Conservation (phyloP, 164 flowering plant species). For the Chloranthus sessilifolius region DNA sequence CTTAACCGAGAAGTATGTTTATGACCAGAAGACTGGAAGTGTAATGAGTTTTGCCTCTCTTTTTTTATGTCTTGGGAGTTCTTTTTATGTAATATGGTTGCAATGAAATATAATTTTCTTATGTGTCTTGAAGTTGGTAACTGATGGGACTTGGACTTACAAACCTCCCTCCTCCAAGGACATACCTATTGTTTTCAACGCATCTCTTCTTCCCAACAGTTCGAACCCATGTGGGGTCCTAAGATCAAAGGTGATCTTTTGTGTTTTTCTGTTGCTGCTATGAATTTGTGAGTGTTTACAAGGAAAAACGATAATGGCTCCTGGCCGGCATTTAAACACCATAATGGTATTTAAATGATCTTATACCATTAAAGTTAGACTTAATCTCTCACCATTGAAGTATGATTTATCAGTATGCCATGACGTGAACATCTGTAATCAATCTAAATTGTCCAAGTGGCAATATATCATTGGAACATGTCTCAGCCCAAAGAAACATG, state of each 20-base stretch:
- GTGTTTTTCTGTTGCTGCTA: background rate
- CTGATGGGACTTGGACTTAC: conserved; percentile 5
- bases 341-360: background rate
- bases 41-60: background rate
- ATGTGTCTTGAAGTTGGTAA: conserved; percentile 5
- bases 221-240: conserved; percentile 7
- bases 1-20: conserved; percentile 5
- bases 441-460: no score
- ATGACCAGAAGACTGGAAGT: conserved; percentile 3
- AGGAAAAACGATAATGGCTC: background rate
- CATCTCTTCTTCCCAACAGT: conserved; percentile 10
- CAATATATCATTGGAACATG: no score
- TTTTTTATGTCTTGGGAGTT: background rate
- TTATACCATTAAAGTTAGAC: background rate
- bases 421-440: no score
- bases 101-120: background rate
- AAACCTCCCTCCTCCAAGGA: conserved; percentile 11
- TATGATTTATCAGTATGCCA: no score
- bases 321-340: background rate
- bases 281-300: background rate
- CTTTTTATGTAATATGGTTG: background rate
- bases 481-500: no score
- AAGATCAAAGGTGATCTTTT: conserved; percentile 8
- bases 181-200: conserved; percentile 9
- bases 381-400: no score